phyloP scores from a whole-genome alignment of 2,329 filamentous ascomycete genomes.

The Plectosphaerella cucumerina region DNA sequence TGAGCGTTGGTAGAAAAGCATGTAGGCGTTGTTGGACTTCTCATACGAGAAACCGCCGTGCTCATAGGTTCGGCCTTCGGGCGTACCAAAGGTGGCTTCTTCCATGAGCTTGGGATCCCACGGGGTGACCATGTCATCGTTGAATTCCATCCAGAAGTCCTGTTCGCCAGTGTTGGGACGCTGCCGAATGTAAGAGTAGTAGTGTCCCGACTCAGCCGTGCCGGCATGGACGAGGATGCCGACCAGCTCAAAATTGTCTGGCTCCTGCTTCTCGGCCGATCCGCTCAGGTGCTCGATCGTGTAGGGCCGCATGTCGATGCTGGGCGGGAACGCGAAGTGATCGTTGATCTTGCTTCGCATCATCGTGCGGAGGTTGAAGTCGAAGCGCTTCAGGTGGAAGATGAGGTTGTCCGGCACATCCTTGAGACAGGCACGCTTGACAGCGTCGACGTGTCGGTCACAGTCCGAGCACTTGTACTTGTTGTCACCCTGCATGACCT shows the following conservation, averaged over 20 bases:
- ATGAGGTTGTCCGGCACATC: conserved; percentile 92
- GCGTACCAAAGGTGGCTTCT: conserved; percentile 68
- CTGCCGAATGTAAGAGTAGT: conserved; percentile 92
- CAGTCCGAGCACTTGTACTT: conserved; percentile 97
- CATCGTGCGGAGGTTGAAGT: conserved; percentile 73
- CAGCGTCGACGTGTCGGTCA: conserved; percentile 83
- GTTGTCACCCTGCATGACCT: conserved; percentile 96
- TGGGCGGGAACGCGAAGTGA: conserved; percentile 79
- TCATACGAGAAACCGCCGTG: conserved; percentile 48
- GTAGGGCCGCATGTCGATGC: conserved; percentile 84
- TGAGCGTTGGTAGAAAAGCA: conserved; percentile 92
- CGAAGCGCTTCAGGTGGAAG: conserved; percentile 87
- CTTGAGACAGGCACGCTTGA: conserved; percentile 89
- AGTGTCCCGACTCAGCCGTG: conserved; percentile 90
- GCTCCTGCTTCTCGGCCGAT: conserved; percentile 45
- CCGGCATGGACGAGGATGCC: conserved; percentile 91
- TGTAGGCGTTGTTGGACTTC: conserved; percentile 87
- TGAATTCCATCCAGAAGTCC: conserved; percentile 82
- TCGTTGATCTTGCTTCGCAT: conserved; percentile 93
- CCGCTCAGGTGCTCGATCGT: conserved; percentile 80
- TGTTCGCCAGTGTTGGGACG: conserved; percentile 51
- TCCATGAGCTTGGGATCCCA: conserved; percentile 76
- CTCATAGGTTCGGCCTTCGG: conserved; percentile 18
- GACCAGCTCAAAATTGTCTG: conserved; percentile 89
- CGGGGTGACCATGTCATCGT: conserved; percentile 74